Evolutionary conservation across 73 alveolate species (phyloP).

Genomic region (Paramecium biaurelia): DNA sequence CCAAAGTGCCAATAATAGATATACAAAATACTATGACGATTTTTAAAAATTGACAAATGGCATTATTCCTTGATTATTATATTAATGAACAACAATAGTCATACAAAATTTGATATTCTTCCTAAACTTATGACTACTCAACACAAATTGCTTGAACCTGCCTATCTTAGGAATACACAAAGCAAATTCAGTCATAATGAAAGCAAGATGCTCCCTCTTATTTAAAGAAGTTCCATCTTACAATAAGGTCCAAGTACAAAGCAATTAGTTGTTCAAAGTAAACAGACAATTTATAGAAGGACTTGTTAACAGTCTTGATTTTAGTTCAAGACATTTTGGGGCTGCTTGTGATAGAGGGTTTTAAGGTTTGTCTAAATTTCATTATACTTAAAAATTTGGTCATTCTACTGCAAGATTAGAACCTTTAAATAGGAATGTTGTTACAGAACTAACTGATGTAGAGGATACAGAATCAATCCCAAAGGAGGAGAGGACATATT

Average conservation of each 20-base stretch:
- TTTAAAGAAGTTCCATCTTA: not conserved
- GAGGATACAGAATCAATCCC: not conserved
- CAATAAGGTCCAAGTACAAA: not conserved
- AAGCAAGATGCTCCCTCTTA: not conserved
- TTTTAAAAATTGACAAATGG: constrained; percentile 64
- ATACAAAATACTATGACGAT: constrained; percentile 44
- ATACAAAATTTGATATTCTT: constrained; percentile 1
- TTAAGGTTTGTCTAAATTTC: constrained; percentile 1
- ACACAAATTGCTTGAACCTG: constrained; percentile 31
- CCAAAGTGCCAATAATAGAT: constrained; percentile 51
- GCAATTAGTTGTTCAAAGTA: not conserved
- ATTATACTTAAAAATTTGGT: constrained; percentile 6
- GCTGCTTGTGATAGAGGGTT: constrained; percentile 35
- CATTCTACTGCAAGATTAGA: not conserved
- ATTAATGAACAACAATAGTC: constrained; percentile 14
- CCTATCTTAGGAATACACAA: not conserved
- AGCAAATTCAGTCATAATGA: not conserved
- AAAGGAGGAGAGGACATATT: not conserved
- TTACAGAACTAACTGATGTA: not conserved
- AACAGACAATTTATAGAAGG: not conserved
- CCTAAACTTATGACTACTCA: constrained; percentile 33
- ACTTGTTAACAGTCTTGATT: not conserved
- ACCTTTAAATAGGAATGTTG: not conserved
- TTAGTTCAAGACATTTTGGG: constrained; percentile 11
- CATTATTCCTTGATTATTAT: constrained; percentile 50